These are phyloP conservation scores for Iris pallida DNA, from an alignment of 116 monocot genomes.

Conservation along the genomic window DNA sequence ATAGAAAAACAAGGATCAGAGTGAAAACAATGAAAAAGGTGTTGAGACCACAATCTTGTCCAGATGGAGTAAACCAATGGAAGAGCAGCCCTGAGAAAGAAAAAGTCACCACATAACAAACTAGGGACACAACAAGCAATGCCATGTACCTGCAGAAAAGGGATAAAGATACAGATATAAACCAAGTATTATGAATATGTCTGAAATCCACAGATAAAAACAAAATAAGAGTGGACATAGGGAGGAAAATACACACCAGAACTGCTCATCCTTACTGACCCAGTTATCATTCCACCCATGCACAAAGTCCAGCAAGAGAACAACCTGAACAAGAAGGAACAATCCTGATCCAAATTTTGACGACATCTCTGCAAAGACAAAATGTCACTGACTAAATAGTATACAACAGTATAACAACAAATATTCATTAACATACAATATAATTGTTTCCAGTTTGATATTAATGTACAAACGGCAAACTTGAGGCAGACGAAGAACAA, in stretches of 20 bases:
- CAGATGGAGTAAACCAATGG: constrained; percentile 96
- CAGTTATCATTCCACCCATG: constrained; percentile 96
- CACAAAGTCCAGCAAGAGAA: constrained; percentile 90
- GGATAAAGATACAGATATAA: constrained; percentile 1
- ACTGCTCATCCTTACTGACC: constrained; percentile 86
- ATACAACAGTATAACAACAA: background rate
- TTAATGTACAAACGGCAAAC: too few species aligned
- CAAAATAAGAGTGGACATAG: background rate
- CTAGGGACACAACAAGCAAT: constrained; percentile 75
- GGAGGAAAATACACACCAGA: constrained; percentile 37
- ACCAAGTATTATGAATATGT: background rate
- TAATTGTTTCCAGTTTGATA: too few species aligned
- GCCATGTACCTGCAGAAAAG: constrained; percentile 71
- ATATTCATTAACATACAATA: background rate
- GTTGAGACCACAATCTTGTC: constrained; percentile 93
- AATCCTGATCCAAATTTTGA: constrained; percentile 93
- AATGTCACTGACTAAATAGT: background rate
- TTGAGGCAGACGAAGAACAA: too few species aligned
- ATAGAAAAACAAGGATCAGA: constrained; percentile 78
- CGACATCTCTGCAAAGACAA: constrained; percentile 44
- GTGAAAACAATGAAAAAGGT: constrained; percentile 84
- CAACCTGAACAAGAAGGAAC: constrained; percentile 92
- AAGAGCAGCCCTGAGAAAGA: constrained; percentile 84
- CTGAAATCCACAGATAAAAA: too few species aligned
- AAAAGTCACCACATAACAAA: constrained; percentile 87